Evolutionary conservation across 352 stramenopile species (phyloP).

Genomic region (Pythium dissotocum): DNA sequence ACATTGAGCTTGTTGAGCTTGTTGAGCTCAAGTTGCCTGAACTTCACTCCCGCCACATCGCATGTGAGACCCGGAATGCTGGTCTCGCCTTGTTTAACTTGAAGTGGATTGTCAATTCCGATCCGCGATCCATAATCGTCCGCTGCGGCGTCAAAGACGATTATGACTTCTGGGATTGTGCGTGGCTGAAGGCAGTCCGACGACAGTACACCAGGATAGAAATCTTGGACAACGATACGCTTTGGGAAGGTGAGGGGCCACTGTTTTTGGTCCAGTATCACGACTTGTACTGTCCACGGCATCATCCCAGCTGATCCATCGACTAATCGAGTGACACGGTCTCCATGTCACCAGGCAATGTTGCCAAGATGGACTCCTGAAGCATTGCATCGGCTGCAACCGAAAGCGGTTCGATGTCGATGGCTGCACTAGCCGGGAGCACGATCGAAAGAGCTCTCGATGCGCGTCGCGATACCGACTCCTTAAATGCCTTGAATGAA

Average conservation of each 20-base stretch:
- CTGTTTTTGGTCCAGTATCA: too few species aligned
- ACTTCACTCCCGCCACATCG: too few species aligned
- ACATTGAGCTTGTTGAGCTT: too few species aligned
- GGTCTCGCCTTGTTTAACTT: background rate
- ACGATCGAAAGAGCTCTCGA: constrained; percentile 9
- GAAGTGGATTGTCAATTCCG: too few species aligned
- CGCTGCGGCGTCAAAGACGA: background rate
- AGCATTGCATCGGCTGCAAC: constrained; percentile 6
- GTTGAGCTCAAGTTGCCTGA: too few species aligned
- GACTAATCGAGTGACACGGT: constrained; percentile 24
- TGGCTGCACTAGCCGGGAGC: background rate
- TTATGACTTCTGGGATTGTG: background rate
- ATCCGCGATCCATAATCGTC: background rate
- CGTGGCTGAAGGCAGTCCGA: too few species aligned
- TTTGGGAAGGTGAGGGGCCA: too few species aligned
- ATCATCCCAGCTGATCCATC: too few species aligned
- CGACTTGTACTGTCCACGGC: too few species aligned
- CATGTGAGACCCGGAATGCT: background rate
- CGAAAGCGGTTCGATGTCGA: background rate
- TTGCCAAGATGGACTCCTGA: constrained; percentile 22
- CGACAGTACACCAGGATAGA: too few species aligned
- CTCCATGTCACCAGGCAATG: constrained; percentile 20
- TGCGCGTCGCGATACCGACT: constrained; percentile 12
- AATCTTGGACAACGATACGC: too few species aligned
- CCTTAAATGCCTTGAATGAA: background rate